Evolutionary conservation across 179 eudicot species (phyloP).

Genomic region (Camellia oleifera): DNA sequence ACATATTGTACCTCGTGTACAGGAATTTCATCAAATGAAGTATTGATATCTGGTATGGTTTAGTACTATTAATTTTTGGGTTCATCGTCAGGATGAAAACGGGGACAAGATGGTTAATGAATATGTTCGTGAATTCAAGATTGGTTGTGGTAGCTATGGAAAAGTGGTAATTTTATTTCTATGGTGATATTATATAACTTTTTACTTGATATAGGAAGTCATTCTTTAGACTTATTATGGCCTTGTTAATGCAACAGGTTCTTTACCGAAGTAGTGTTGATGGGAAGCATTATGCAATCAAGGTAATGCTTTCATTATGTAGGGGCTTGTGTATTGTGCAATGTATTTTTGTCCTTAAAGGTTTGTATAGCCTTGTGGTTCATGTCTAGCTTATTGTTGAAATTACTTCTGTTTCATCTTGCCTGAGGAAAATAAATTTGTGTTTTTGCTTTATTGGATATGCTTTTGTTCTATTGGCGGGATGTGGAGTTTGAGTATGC

Average conservation of each 20-base stretch:
- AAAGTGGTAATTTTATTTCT: conserved; percentile 71
- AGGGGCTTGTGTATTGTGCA: not conserved
- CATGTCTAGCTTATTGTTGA: not conserved
- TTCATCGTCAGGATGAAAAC: conserved; percentile 58
- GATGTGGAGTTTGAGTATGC: not conserved
- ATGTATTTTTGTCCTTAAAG: not conserved
- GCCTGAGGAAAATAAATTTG: not conserved
- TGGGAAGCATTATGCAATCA: conserved; percentile 85
- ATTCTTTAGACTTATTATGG: not conserved
- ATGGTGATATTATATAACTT: not conserved
- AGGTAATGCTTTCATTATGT: conserved; percentile 42
- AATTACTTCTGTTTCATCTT: conserved; percentile 1
- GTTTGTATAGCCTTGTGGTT: not conserved
- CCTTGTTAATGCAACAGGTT: conserved; percentile 50
- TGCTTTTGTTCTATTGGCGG: not conserved
- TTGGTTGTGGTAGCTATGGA: conserved; percentile 91
- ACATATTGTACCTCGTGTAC: not conserved
- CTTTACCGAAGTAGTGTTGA: conserved; percentile 74
- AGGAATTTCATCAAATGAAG: not conserved
- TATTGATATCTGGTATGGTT: not conserved
- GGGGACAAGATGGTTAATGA: conserved; percentile 83
- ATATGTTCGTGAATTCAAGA: conserved; percentile 74
- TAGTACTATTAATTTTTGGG: not conserved
- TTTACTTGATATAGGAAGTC: not conserved
- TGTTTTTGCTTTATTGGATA: too few relatives aligned